phyloP scores from a whole-genome alignment of 2,329 filamentous ascomycete species.

The Fusarium chlamydosporum region DNA sequence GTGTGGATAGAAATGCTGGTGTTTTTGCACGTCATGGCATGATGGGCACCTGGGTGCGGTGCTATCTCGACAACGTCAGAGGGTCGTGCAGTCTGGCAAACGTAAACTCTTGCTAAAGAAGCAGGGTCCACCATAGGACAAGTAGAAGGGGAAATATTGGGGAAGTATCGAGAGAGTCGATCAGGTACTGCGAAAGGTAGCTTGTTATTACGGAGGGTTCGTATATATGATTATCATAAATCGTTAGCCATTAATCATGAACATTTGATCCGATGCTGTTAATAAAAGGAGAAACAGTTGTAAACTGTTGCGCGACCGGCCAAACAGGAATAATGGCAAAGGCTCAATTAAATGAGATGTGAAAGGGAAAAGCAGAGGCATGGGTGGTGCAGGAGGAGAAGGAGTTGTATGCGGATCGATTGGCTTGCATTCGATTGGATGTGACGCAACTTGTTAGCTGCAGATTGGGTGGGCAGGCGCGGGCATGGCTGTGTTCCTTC shows the following conservation, averaged over 20 bases:
- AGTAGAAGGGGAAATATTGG: slow-evolving; percentile 4
- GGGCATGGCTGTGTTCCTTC: slow-evolving; percentile 37
- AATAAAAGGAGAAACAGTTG: slow-evolving; percentile 2
- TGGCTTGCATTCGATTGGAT: slow-evolving; percentile 27
- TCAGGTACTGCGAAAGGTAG: slow-evolving; percentile 9
- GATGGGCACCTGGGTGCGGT: slow-evolving; percentile 28
- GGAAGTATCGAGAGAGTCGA: slow-evolving; percentile 4
- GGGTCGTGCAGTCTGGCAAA: not conserved
- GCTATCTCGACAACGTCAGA: slow-evolving; percentile 13
- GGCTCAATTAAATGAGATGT: slow-evolving; percentile 32
- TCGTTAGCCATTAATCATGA: slow-evolving; percentile 27
- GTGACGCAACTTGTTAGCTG: slow-evolving; percentile 36
- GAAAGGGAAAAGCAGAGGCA: slow-evolving; percentile 25
- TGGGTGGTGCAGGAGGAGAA: slow-evolving; percentile 22
- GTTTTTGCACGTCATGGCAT: slow-evolving; percentile 42
- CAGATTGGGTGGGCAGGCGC: slow-evolving; percentile 38
- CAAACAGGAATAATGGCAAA: slow-evolving; percentile 13
- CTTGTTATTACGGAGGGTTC: not conserved
- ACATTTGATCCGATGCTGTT: not conserved
- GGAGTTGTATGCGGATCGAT: slow-evolving; percentile 23
- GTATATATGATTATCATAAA: slow-evolving; percentile 18
- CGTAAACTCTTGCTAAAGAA: slow-evolving; percentile 12
- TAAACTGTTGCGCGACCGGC: not conserved
- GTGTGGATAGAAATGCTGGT: slow-evolving; percentile 16
- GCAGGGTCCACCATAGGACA: slow-evolving; percentile 1